A percentile compares a stretch with the other conserved stretches of the same genome.
These are phyloP conservation scores for Garcia nutans DNA, from an alignment of 345 rosid species.

Conservation along the genomic window DNA sequence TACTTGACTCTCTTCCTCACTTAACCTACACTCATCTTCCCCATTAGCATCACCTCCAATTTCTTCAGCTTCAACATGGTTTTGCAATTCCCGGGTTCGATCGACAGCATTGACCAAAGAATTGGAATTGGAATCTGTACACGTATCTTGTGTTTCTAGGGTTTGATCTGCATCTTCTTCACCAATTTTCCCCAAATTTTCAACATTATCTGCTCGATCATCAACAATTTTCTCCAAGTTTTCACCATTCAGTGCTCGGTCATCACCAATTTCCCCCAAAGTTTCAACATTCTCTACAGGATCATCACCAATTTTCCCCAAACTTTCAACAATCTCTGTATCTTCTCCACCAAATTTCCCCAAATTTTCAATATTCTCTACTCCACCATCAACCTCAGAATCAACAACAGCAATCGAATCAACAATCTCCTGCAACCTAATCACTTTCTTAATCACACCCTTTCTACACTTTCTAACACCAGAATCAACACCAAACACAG, in stretches of 20 bases:
- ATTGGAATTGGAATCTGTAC: background rate
- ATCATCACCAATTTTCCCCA: background rate
- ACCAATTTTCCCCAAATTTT: background rate
- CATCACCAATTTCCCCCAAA: background rate
- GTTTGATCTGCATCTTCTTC: slow-evolving; percentile 7
- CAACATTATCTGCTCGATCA: background rate
- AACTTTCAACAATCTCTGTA: background rate
- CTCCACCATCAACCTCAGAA: background rate
- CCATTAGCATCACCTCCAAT: background rate
- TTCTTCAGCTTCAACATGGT: background rate
- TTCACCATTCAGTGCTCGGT: background rate
- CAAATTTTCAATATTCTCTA: background rate
- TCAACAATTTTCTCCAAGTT: background rate
- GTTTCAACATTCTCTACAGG: background rate
- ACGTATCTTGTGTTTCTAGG: background rate
- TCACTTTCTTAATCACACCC: slow-evolving; percentile 49
- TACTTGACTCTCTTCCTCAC: slow-evolving; percentile 10
- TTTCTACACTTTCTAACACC: slow-evolving; percentile 59
- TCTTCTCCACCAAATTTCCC: background rate
- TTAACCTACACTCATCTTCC: background rate
- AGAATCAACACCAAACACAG: slow-evolving; percentile 50
- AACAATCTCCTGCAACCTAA: slow-evolving; percentile 52
- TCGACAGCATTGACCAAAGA: background rate
- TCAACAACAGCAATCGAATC: slow-evolving; percentile 40
- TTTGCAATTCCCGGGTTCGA: background rate